Evolutionary conservation across 176 grass and related monocot species (phyloP).

Genomic region (Aegilops longissima): DNA sequence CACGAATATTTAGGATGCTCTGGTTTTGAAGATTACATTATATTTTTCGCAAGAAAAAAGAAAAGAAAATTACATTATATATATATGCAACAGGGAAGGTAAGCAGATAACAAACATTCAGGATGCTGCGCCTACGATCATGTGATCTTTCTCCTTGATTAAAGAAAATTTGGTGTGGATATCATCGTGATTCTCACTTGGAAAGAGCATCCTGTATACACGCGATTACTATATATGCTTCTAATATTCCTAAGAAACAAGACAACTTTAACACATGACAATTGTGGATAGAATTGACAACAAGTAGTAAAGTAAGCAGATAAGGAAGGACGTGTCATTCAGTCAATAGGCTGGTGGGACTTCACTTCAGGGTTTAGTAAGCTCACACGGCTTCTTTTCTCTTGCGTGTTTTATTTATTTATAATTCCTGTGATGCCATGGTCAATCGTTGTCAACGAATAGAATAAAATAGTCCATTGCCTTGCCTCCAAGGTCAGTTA

Average conservation of each 20-base stretch:
- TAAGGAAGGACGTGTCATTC: background rate
- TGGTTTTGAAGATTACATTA: too few relatives aligned
- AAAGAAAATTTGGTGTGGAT: background rate
- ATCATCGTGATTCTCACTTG: background rate
- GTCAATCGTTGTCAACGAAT: background rate
- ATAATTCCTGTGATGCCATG: background rate
- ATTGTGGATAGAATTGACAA: conserved; percentile 28
- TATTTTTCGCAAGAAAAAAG: too few relatives aligned
- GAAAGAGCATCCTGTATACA: too few relatives aligned
- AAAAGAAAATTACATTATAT: too few relatives aligned
- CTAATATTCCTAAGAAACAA: background rate
- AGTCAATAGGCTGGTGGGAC: conserved; percentile 12
- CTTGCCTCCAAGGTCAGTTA: background rate
- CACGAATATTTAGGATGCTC: too few relatives aligned
- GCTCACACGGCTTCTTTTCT: conserved; percentile 1
- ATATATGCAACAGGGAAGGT: too few relatives aligned
- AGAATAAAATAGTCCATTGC: background rate
- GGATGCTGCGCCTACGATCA: background rate
- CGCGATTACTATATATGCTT: background rate
- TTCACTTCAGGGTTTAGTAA: background rate
- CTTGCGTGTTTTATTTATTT: background rate
- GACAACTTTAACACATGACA: background rate
- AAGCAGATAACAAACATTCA: background rate
- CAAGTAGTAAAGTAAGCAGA: conserved; percentile 26
- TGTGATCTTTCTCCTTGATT: background rate